Evolutionary conservation across 768 basidiomycete species (phyloP), one percentile per base, ranked within the genome.

Genomic region (Mycena leptocephala): DNA sequence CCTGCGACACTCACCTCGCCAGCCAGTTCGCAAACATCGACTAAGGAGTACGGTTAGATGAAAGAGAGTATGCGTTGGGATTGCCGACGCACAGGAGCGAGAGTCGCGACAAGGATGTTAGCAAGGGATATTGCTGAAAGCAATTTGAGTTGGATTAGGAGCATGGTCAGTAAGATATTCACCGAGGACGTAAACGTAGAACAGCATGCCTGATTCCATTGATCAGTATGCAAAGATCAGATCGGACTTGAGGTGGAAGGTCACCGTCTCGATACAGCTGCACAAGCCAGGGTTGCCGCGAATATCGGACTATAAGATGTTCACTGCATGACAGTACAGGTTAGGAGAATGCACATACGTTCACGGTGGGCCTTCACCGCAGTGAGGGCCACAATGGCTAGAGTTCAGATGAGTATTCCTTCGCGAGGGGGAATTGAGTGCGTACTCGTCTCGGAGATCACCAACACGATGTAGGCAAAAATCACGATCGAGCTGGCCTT

Each of bases 321-420:
- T 22, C 9, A n/a, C 6, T 51, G 20, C 39, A 2, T 13, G 5
- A 41, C 4, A 41, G 13, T 41, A 41, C 39, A n/a, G n/a, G 7
- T 39, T 14, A 39, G 14, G 37, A 8, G 39, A 41, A 46, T 8
- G n/a, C 1, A 80, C 87, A 79, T 66, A 89, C 88, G 79, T 72
- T 85, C 83, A 22, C 81, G 83, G 53, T 84, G 84, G 5, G 84
- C 86, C 65, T 83, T 84, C 9, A 87, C 82, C 4, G 78, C 81
- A 8, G 86, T 88, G 32, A 88, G 66, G n/a, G 84, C 74, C 20
- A 82, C 87, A 68, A 88, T 85, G 10, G 81, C 88, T 89, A n/a
- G n/a, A n/a, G n/a, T n/a, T n/a, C n/a, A n/a, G n/a, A n/a, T n/a
- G n/a, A 9, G 16, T 33, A 61, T n/a, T 51, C 1, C 11, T 51